These are phyloP conservation scores for Acer yangbiense DNA, from an alignment of 345 rosid species.

Conservation along the genomic window DNA sequence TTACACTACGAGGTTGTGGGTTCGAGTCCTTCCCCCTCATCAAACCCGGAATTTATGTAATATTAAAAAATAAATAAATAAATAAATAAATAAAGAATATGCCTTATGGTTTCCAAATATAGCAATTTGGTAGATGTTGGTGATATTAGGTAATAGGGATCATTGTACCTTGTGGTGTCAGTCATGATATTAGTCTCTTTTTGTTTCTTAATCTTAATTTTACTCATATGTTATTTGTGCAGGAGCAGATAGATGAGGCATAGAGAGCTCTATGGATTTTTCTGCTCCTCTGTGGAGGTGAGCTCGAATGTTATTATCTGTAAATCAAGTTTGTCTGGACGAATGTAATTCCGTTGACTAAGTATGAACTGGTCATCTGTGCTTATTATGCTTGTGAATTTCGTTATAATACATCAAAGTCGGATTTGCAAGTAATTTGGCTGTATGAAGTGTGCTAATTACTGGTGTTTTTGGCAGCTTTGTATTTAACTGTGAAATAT, in stretches of 20 bases:
- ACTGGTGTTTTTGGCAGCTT: not conserved
- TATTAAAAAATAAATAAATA: too few relatives aligned
- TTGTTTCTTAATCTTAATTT: not conserved
- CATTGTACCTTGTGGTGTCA: not conserved
- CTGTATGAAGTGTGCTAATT: not conserved
- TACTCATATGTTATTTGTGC: conserved; percentile 17
- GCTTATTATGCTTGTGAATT: conserved; percentile 2
- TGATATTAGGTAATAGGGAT: not conserved
- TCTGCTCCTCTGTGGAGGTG: conserved; percentile 18
- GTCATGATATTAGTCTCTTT: not conserved
- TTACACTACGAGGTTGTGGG: too few relatives aligned
- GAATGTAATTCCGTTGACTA: not conserved
- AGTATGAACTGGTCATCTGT: not conserved
- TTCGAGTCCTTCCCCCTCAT: too few relatives aligned
- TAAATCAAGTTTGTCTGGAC: conserved; percentile 7
- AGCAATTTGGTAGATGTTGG: not conserved
- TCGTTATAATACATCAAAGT: not conserved
- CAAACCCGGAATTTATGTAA: too few relatives aligned
- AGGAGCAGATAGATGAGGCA: conserved; percentile 58
- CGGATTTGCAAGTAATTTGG: not conserved
- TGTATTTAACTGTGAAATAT: not conserved
- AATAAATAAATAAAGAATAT: too few relatives aligned
- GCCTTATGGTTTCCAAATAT: not conserved
- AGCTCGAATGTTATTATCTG: conserved; percentile 21
- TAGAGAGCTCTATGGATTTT: conserved; percentile 21